Conservation (phyloP, 805 yeast genomes). For the Wickerhamomyces strasburgensis region DNA sequence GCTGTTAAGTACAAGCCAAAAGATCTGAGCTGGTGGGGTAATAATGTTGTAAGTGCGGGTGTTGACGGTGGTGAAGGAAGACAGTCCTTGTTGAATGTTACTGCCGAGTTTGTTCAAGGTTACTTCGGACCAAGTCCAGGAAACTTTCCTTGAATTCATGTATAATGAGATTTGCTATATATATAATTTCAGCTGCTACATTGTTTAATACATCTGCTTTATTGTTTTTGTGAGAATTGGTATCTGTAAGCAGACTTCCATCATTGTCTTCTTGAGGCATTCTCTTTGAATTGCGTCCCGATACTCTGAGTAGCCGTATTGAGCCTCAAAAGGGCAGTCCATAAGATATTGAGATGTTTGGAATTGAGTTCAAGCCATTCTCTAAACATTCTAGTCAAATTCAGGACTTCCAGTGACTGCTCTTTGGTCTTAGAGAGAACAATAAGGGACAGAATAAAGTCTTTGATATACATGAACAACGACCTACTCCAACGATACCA, state of each 20-base stretch:
- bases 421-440: conserved; percentile 5
- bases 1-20: conserved; percentile 39
- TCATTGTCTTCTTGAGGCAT: neutral
- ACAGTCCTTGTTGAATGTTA: conserved; percentile 13
- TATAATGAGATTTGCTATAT: too few relatives aligned
- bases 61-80: conserved; percentile 19
- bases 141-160: too few relatives aligned
- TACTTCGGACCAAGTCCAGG: conserved; percentile 14
- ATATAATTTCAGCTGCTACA: too few relatives aligned
- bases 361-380: conserved; percentile 13
- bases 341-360: conserved; percentile 5
- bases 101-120: conserved; percentile 1
- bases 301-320: conserved; percentile 14
- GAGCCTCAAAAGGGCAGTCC: conserved; percentile 11
- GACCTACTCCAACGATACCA: conserved; percentile 12
- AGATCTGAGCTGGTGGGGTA: conserved; percentile 61
- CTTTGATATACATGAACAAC: conserved; percentile 11
- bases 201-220: too few relatives aligned
- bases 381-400: conserved; percentile 7
- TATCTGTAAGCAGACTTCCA: too few relatives aligned
- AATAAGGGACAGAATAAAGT: conserved; percentile 6
- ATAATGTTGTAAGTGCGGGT: conserved; percentile 19
- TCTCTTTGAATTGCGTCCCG: conserved; percentile 12
- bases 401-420: conserved; percentile 6
- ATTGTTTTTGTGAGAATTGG: neutral